Evolutionary conservation across 108 stramenopile species (phyloP), one percentile per base, ranked within the genome.

Genomic region (Stephanodiscus minutulus): DNA sequence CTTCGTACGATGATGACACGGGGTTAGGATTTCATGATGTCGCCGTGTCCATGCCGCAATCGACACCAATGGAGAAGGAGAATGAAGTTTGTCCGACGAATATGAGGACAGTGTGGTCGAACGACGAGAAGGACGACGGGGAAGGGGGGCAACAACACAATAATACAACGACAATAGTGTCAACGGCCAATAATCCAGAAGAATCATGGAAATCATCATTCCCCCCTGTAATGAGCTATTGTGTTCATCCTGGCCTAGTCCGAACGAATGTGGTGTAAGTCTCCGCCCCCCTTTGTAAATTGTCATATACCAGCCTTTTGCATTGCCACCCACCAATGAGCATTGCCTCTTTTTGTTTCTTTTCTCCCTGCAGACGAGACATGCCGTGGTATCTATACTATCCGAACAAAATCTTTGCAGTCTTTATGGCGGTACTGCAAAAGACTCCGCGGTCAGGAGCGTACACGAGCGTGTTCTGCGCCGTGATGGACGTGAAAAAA

Each of bases 231-330:
- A 58, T 66, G 59, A 78, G 76, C 49, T 86, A 74, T 68, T 85
- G 85, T 17, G 76, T 94, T n/a, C 93, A 96, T 83, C 96, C 96
- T 28, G 96, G 96, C 11, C 56, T 94, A 47, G 96, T 96, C 1
- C 86, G 92, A 31, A 96, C 96, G 47, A 91, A 96, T 66, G 89
- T 96, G 5, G 82, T 83, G 59, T 60, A n/a, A 60, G 59, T 37
- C 15, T 11, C 15, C 43, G 43, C 43, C 43, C 13, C 13, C 13
- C 39, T 41, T 15, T 15, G 43, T 13, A 22, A 4, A 9, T 53
- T 21, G 52, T 24, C 0, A 64, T 53, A 24, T 0, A 53, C 15
- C 6, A 52, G 3, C 18, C 20, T 52, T 21, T 52, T 52, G 18
- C 22, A 24, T 52, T 24, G 20, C 50, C 1, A 21, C 1, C 24